Base-by-base conservation (phyloP, 2,329 filamentous ascomycete species). In the Colletotrichum caudatum region DNA sequence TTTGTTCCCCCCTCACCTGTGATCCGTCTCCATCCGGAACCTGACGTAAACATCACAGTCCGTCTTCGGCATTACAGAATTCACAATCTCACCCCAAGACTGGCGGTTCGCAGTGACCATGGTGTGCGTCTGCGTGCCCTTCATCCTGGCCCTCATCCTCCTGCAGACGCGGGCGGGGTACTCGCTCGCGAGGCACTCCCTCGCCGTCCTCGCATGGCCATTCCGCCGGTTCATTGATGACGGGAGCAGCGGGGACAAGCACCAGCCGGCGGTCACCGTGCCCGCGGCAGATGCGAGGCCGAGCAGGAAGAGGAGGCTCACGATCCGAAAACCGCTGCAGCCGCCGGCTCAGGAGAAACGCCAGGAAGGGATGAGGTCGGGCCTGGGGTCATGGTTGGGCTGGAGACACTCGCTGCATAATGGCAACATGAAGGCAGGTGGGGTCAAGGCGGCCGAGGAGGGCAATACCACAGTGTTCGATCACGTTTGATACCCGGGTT, bases 81-180 rank as follows among this genome's bases (percentile, higher is more conserved):
- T 87, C 74, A 78, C 78, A 14, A 81, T 84, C 53, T 75, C 81
- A 1, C 78, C 81, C 9, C 74, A 79, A 1, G 84, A 87, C 76
- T 85, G 83, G 81, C 78, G 80, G 14, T 87, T 87, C 71, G 77
- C 82, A 23, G 77, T 84, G 18, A 92, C 88, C 77, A 95, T 94
- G 75, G 91, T 91, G 8, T 90, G 89, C 79, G 90, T 87, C 54
- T 87, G 85, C 76, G 80, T 87, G 2, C 85, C 84, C 29, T 87
- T 87, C 74, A 84, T 86, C 76, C 73, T 85, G 33, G 77, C 86
- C 29, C 81, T 86, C 67, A 80, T 84, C 46, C 78, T 85, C 39
- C 77, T 86, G 44, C 85, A 87, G 66, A 84, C 82, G 8, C 79
- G 81, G 35, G 78, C 78, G 26, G 83, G 72, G 11, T 74, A 73